Evolutionary conservation across 805 yeast species (phyloP), one percentile per base, ranked within the genome.

Genomic region (Zygosaccharomyces rouxii): DNA sequence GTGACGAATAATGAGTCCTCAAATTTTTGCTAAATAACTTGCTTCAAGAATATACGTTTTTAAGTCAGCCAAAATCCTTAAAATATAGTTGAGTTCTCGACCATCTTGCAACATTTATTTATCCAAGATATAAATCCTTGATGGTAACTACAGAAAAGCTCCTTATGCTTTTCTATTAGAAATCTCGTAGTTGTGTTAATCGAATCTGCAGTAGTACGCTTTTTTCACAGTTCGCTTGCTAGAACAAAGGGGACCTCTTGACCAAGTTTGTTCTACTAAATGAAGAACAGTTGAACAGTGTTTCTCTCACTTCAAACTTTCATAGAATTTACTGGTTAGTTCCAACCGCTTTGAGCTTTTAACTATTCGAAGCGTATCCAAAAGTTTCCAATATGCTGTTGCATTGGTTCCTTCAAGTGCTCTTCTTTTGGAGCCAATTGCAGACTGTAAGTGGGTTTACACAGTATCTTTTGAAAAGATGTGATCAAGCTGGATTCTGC

Each of bases 401-500:
- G 14, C 14, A 21, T 10, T 29, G 44, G 37, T 29, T 23, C 16
- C 44, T 41, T 16, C 25, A 22, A 10, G 14, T 41, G 23, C 18
- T 41, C 22, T 30, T 42, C 30, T 35, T 35, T 10, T 31, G 46
- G 23, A 28, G 29, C 26, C 54, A 48, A 33, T 38, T 48, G 13
- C 48, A 38, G 10, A 25, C 22, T 1, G 46, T 22, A 18, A 16
- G 11, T 25, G 78, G 76, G 1, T 89, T 82, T 33, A 83, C 84
- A 56, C 80, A 77, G 2, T 80, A 82, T 53, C 67, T 88, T 47
- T 85, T 89, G 72, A 86, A 88, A 62, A 79, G 74, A 11, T 90
- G 98, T 66, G 79, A 73, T 5, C 83, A 85, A 58, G 78, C 89
- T 14, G 95, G 96, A 5, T 89, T 90, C 62, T 90, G 98, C 62